Conservation (phyloP, 345 rosid species). For the Zanthoxylum bungeanum region DNA sequence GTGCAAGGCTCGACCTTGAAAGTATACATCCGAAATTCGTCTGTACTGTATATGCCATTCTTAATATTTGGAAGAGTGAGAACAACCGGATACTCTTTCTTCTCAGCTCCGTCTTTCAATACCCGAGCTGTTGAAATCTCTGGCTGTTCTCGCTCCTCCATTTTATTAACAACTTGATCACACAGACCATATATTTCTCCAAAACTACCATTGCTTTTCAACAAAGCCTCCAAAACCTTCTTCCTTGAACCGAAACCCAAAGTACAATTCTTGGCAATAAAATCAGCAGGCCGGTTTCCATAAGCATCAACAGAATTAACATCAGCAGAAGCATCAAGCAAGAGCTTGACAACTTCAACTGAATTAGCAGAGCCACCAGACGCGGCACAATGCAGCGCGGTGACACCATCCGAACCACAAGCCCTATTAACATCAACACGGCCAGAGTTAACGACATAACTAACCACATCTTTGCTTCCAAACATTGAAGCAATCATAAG, state of each 20-base stretch:
- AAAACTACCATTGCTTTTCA: conserved; percentile 33
- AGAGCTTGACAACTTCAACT: conserved; percentile 56
- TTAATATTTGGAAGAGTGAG: conserved; percentile 84
- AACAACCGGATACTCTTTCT: conserved; percentile 86
- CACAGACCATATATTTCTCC: conserved; percentile 27
- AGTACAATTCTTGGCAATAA: conserved; percentile 38
- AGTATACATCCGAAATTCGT: conserved; percentile 87
- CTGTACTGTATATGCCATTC: conserved; percentile 73
- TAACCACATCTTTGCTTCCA: conserved; percentile 70
- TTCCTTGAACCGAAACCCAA: conserved; percentile 40
- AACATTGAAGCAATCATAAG: conserved; percentile 84
- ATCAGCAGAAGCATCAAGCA: conserved; percentile 70
- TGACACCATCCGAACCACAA: conserved; percentile 72
- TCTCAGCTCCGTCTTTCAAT: conserved; percentile 48
- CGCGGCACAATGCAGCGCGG: conserved; percentile 83
- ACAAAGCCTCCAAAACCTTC: conserved; percentile 52
- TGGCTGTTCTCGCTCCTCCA: conserved; percentile 31
- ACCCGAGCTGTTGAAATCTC: conserved; percentile 36
- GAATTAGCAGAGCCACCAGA: conserved; percentile 60
- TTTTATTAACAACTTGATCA: conserved; percentile 27
- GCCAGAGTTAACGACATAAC: conserved; percentile 46
- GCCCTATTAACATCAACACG: conserved; percentile 56
- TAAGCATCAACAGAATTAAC: conserved; percentile 46
- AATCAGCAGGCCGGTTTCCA: conserved; percentile 60
- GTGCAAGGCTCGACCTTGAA: conserved; percentile 97